phyloP scores from a whole-genome alignment of 2,329 filamentous ascomycete genomes.

The Gaeumannomyces tritici region DNA sequence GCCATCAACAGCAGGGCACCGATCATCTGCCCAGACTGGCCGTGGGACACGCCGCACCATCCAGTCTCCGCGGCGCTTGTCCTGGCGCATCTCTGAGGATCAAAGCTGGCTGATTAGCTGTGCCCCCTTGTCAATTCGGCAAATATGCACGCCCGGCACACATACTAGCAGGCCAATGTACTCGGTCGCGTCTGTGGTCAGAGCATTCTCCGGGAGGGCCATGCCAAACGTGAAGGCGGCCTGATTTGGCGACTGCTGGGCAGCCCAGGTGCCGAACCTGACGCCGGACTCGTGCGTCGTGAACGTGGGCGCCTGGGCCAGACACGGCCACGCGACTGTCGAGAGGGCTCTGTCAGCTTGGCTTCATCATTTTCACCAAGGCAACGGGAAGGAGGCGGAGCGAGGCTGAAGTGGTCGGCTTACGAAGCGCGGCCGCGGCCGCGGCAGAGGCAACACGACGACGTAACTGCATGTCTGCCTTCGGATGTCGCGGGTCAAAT shows the following conservation, averaged over 20 bases:
- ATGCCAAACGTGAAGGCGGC: slow-evolving; percentile 34
- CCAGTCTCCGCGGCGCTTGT: slow-evolving; percentile 35
- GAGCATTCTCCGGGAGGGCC: slow-evolving; percentile 38
- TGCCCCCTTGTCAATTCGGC: too few species aligned
- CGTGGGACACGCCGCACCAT: slow-evolving; percentile 49
- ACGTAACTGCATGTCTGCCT: background rate
- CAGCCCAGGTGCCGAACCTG: slow-evolving; percentile 9
- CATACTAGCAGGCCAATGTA: slow-evolving; percentile 50
- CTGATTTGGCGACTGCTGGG: background rate
- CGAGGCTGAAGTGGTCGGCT: background rate
- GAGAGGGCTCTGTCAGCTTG: background rate
- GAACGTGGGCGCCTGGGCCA: slow-evolving; percentile 5
- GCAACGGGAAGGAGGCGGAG: background rate
- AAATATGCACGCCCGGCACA: background rate
- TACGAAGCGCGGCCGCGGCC: slow-evolving; percentile 6
- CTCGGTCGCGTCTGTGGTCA: slow-evolving; percentile 38
- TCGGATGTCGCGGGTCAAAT: background rate
- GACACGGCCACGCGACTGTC: slow-evolving; percentile 2
- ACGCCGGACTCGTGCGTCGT: slow-evolving; percentile 8
- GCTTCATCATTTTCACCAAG: background rate
- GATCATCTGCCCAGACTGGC: slow-evolving; percentile 40
- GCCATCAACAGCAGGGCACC: slow-evolving; percentile 47
- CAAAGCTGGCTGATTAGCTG: slow-evolving; percentile 3
- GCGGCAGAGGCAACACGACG: slow-evolving; percentile 6
- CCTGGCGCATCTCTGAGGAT: slow-evolving; percentile 32